Conservation (phyloP, 2,329 filamentous ascomycete genomes). For the Xenoacremonium recifei region DNA sequence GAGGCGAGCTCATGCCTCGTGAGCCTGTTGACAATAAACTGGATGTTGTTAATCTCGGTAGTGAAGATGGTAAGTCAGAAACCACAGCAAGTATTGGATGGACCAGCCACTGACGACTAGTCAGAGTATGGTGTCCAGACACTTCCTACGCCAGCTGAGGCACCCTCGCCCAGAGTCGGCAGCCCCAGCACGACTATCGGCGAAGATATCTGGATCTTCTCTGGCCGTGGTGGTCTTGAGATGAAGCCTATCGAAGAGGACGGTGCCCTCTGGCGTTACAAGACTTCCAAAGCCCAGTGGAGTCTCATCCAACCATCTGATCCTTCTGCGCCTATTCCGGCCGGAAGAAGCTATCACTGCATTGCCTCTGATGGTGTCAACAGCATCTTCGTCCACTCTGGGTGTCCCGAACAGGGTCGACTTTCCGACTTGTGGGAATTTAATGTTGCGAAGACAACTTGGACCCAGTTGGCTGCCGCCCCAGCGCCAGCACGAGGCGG, state of each 20-base stretch:
- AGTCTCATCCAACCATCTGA: conserved; percentile 37
- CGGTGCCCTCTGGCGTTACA: conserved; percentile 57
- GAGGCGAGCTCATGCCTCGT: conserved; percentile 50
- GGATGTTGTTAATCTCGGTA: conserved; percentile 35
- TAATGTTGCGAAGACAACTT: conserved; percentile 40
- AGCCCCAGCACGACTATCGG: conserved; percentile 45
- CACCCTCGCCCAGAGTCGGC: conserved; percentile 57
- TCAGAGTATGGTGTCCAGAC: conserved; percentile 13
- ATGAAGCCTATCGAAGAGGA: conserved; percentile 61
- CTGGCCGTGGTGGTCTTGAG: conserved; percentile 57
- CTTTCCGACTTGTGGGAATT: conserved; percentile 63
- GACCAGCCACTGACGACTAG: not conserved
- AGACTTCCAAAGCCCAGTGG: conserved; percentile 43
- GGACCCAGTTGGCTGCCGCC: conserved; percentile 53
- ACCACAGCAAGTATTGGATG: too few relatives aligned
- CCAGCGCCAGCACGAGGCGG: conserved; percentile 42
- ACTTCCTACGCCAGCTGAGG: conserved; percentile 10
- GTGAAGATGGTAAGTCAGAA: conserved; percentile 1
- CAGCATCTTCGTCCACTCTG: conserved; percentile 59
- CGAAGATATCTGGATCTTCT: conserved; percentile 57
- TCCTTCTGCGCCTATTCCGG: conserved; percentile 38
- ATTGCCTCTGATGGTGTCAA: conserved; percentile 36
- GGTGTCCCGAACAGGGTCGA: conserved; percentile 56
- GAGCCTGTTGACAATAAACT: conserved; percentile 50
- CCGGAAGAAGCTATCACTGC: conserved; percentile 56